Percentiles rank a stretch among this genome's conserved stretches.
Evolutionary conservation across 1,284 basidiomycete genomes (phyloP).

Genomic region (Ceratobasidium sp.): DNA sequence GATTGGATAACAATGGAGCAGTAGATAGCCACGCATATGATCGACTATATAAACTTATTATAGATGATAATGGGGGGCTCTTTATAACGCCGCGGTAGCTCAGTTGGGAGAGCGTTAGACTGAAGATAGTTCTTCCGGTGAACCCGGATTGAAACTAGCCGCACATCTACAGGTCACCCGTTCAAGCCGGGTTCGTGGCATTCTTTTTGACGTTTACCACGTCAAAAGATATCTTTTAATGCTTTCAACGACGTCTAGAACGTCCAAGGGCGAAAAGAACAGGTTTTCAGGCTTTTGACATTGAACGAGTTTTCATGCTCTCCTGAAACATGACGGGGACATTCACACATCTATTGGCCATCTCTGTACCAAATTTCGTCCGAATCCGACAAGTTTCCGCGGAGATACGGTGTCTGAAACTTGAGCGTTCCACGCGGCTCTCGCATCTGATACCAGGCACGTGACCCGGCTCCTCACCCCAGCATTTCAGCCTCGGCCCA

Average conservation of each 20-base stretch:
- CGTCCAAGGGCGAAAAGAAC: too few relatives aligned
- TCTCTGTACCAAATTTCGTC: neutral
- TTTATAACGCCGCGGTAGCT: conserved; percentile 21
- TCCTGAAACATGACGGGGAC: neutral
- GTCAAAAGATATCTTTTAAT: too few relatives aligned
- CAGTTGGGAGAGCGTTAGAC: conserved; percentile 25
- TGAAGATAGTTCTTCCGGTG: too few relatives aligned
- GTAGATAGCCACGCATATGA: too few relatives aligned
- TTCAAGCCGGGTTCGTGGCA: conserved; percentile 24
- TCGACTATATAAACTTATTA: too few relatives aligned
- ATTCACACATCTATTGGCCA: neutral
- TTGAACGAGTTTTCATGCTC: neutral
- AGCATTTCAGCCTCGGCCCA: neutral
- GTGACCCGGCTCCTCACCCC: neutral
- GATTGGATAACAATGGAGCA: too few relatives aligned
- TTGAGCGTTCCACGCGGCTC: neutral
- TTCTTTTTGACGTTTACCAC: neutral
- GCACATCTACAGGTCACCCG: conserved; percentile 25
- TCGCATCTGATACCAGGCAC: neutral
- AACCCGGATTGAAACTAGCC: too few relatives aligned
- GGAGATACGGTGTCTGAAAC: neutral
- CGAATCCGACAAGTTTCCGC: neutral
- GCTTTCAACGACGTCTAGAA: too few relatives aligned
- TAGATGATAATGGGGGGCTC: too few relatives aligned
- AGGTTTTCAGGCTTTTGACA: too few relatives aligned